Base-by-base conservation (phyloP, 2,329 filamentous ascomycete genomes). In the Trematosphaeria pertusa region DNA sequence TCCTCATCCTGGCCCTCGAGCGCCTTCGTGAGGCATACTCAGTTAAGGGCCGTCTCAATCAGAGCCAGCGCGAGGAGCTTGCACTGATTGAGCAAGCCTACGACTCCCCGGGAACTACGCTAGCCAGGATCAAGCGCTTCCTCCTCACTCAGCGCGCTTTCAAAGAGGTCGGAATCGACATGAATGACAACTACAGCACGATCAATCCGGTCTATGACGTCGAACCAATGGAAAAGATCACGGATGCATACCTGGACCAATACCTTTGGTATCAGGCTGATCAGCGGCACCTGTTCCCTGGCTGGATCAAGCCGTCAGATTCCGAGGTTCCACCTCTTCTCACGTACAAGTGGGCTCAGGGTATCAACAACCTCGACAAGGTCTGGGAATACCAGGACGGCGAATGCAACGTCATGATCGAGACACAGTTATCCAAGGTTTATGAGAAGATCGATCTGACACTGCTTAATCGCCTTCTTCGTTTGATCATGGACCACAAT, bases 191-290 rank as follows among this genome's bases (percentile, higher is more conserved):
- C 68, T 99, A 99, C 77, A 97, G 87, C 79, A 93, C 91, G 14
- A 99, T 99, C 78, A 99, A 99, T 68, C 95, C 94, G 0, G 94
- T 99, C 1, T 99, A 99, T 69, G 94, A 99, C 59, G 94, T 99
- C 50, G 95, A 99, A 74, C 94, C 94, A 0, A 97, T 99, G 49
- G 94, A 99, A 78, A 99, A 99, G 78, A 99, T 99, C 61, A 99
- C 93, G 30, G 94, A 99, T 74, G 95, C 94, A 2, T 99, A 99
- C 64, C 84, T 99, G 37, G 94, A 99, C 65, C 95, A 99, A 67
- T 99, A 99, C 65, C 81, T 99, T 8, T 99, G 95, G 94, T 99
- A 99, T 68, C 94, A 99, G 73, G 94, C 95, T 32, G 94, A 99
- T 64, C 93, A 97, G 73, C 87, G 94, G 42, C 92, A 97, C 70